phyloP scores from a whole-genome alignment of 345 rosid species.

The Citrus australasica region DNA sequence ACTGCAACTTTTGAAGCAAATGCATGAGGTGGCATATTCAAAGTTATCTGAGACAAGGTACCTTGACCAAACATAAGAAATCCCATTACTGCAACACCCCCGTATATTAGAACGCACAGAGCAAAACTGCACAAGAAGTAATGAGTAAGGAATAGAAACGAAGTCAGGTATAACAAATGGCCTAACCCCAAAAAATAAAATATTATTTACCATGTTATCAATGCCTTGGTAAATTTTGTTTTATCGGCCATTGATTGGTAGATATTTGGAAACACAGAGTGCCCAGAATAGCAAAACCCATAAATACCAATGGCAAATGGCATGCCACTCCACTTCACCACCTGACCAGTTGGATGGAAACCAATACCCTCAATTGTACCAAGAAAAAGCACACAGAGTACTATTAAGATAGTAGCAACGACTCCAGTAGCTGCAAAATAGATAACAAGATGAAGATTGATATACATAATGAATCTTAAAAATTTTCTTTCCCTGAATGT shows the following conservation, averaged over 20 bases:
- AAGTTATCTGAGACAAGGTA: conserved; percentile 86
- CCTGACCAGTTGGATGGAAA: conserved; percentile 65
- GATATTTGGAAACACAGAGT: conserved; percentile 89
- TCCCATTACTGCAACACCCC: conserved; percentile 80
- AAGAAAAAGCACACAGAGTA: conserved; percentile 51
- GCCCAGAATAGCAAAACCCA: conserved; percentile 81
- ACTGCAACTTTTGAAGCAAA: conserved; percentile 64
- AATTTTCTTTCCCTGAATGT: conserved; percentile 11
- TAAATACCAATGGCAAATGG: conserved; percentile 86
- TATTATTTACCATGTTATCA: conserved; percentile 44
- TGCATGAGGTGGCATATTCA: conserved; percentile 69
- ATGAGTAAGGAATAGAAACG: not conserved
- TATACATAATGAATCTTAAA: not conserved
- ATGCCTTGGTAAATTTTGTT: conserved; percentile 64
- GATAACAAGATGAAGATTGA: not conserved
- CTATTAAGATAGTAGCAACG: conserved; percentile 57
- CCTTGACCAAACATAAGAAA: conserved; percentile 78
- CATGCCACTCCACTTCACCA: conserved; percentile 75
- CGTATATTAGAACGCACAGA: conserved; percentile 59
- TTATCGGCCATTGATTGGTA: conserved; percentile 98
- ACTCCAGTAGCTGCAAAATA: conserved; percentile 77
- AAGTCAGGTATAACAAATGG: not conserved
- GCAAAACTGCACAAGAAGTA: conserved; percentile 54
- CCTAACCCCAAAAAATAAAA: conserved; percentile 14
- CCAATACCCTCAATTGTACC: conserved; percentile 65